Evolutionary conservation across 495 filamentous ascomycete species (phyloP), one percentile per base, ranked within the genome.

Genomic region (Talaromyces wortmannii): DNA sequence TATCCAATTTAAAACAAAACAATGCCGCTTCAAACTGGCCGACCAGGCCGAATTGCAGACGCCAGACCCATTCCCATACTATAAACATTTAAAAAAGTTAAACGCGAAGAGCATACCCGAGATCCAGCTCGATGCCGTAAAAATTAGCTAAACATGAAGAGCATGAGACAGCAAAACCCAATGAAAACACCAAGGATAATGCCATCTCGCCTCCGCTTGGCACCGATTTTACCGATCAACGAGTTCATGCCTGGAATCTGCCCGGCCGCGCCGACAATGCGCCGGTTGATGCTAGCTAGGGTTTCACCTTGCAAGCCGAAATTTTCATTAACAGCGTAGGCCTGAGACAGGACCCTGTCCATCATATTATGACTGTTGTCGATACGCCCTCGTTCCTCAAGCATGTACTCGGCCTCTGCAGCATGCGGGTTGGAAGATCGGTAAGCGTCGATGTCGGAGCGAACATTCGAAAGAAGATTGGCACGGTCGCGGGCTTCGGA

Each of bases 361-460:
- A 89, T 88, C 70, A 94, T 80, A 50, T 83, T 87, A 64, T 97
- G 86, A 63, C 88, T 92, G 62, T 87, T 81, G 60, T 99, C 95
- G 62, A 99, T 82, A 55, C 85, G 79, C 48, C 75, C 69, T 30
- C 94, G 81, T 81, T 99, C 94, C 61, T 89, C 89, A 16, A 97
- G 81, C 91, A 99, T 96, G 74, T 96, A 97, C 44, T 97, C 92
- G 16, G 89, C 89, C 71, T 97, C 94, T 40, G 84, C 88, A 6
- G 78, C 81, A 52, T 81, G 87, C 7, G 90, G 89, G 70, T 95
- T 92, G 29, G 80, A 82, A 18, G 86, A 82, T 32, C 86, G 88
- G 78, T 96, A 97, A 42, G 88, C 84, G 62, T 87, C 80, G 66
- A 97, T 97, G 68, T 98, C 94, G 57, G 89, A 86, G 59, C 91